These are phyloP conservation scores for Coniosporium apollinis DNA, from an alignment of 495 filamentous ascomycete genomes.

Conservation along the genomic window DNA sequence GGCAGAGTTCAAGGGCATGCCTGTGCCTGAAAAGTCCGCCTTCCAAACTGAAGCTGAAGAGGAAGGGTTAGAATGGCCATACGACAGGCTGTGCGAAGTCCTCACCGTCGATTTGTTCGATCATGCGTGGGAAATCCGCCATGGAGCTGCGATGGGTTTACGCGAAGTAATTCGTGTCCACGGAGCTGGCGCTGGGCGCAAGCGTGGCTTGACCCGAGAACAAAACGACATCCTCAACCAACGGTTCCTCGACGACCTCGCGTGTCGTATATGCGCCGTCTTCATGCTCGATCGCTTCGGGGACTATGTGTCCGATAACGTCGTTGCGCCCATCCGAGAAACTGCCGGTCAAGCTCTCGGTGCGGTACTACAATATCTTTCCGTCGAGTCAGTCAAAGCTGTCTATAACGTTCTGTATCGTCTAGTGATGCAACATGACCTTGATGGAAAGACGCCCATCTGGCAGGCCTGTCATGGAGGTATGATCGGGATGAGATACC, in stretches of 20 bases:
- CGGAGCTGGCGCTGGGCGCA: constrained; percentile 74
- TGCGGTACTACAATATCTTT: constrained; percentile 66
- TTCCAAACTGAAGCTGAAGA: constrained; percentile 52
- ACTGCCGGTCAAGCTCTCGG: constrained; percentile 93
- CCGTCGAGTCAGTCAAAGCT: constrained; percentile 53
- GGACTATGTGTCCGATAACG: constrained; percentile 93
- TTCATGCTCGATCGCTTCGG: constrained; percentile 96
- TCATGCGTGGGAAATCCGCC: constrained; percentile 87
- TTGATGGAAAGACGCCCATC: constrained; percentile 42
- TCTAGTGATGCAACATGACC: constrained; percentile 80
- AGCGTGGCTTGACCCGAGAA: constrained; percentile 45
- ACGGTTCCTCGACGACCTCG: constrained; percentile 80
- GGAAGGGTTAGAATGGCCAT: constrained; percentile 82
- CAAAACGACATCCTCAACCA: constrained; percentile 69
- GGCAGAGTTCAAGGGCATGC: constrained; percentile 83
- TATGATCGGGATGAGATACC: constrained; percentile 88
- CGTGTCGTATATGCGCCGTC: constrained; percentile 81
- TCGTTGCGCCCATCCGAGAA: constrained; percentile 88
- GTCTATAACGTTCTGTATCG: constrained; percentile 68
- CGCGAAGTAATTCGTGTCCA: constrained; percentile 86
- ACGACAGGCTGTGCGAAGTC: constrained; percentile 83
- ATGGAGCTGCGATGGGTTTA: constrained; percentile 89
- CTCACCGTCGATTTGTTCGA: constrained; percentile 88
- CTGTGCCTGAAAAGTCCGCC: constrained; percentile 45
- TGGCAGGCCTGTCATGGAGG: constrained; percentile 97